Conservation (phyloP, 495 filamentous ascomycete genomes). For the Daldinia childiae region DNA sequence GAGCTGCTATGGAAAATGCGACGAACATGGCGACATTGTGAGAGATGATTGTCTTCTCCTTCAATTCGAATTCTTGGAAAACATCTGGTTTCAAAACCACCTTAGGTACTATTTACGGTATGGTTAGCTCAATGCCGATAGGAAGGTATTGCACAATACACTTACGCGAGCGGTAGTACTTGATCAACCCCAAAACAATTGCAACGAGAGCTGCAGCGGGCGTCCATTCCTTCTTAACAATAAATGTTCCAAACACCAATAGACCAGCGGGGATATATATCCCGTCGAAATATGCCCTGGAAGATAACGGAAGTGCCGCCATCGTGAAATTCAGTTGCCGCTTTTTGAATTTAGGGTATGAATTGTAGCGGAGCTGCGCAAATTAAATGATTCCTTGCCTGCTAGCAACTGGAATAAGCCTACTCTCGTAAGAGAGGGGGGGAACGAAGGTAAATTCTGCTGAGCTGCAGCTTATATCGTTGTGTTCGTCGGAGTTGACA, state of each 20-base stretch:
- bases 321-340: neutral
- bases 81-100: conserved; percentile 86
- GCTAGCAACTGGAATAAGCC: conserved; percentile 21
- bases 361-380: conserved; percentile 21
- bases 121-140: conserved; percentile 29
- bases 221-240: conserved; percentile 81
- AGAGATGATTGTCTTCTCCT: conserved; percentile 90
- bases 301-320: conserved; percentile 38
- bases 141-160: conserved; percentile 35
- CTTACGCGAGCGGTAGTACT: conserved; percentile 70
- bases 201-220: conserved; percentile 75
- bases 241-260: conserved; percentile 75
- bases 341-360: conserved; percentile 11
- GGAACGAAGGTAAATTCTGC: neutral
- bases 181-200: conserved; percentile 67
- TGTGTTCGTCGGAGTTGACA: conserved; percentile 8
- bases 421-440: conserved; percentile 12
- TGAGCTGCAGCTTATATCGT: conserved; percentile 7
- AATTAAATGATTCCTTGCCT: neutral
- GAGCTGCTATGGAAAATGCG: neutral
- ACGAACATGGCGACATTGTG: conserved; percentile 93
- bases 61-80: conserved; percentile 89
- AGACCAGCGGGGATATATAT: conserved; percentile 88
- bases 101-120: conserved; percentile 65
- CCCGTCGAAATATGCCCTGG: conserved; percentile 67